These are phyloP conservation scores for Takashimella koratensis DNA, from an alignment of 1,284 basidiomycete genomes.

Conservation along the genomic window DNA sequence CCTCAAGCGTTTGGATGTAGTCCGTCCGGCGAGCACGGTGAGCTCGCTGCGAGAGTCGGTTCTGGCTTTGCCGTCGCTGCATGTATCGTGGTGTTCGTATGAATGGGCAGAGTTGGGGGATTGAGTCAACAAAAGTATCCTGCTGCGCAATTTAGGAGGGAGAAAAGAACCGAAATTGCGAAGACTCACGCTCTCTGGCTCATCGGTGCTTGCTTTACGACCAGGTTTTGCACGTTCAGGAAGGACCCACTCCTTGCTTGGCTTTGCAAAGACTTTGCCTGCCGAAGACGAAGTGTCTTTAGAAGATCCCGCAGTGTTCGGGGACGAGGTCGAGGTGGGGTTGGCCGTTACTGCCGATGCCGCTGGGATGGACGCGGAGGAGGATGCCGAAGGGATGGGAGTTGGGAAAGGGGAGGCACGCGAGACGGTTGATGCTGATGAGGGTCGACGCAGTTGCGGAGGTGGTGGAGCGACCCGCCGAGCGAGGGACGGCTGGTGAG, in stretches of 20 bases:
- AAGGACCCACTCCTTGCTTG: slow-evolving; percentile 87
- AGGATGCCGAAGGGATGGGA: not conserved
- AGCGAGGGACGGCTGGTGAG: not conserved
- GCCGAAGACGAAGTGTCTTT: slow-evolving; percentile 48
- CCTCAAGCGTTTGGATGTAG: slow-evolving; percentile 84
- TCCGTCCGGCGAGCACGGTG: slow-evolving; percentile 87
- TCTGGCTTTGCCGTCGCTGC: slow-evolving; percentile 49
- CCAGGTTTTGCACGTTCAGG: slow-evolving; percentile 85
- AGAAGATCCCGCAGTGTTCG: not conserved
- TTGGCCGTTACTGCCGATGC: too few species aligned
- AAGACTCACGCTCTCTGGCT: slow-evolving; percentile 42
- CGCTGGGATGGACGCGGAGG: not conserved
- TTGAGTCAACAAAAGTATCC: not conserved
- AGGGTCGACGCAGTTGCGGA: not conserved
- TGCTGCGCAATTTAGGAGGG: not conserved
- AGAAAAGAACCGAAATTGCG: not conserved
- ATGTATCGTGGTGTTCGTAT: not conserved
- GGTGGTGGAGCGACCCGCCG: not conserved
- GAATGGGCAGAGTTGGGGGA: not conserved
- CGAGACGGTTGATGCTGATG: too few species aligned
- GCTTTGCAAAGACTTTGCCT: slow-evolving; percentile 49
- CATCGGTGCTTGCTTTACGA: slow-evolving; percentile 76
- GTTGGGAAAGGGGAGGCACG: not conserved
- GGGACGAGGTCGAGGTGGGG: not conserved
- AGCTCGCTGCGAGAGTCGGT: slow-evolving; percentile 77